Conservation (phyloP, 164 flowering plant genomes). For the Akebia trifoliata region DNA sequence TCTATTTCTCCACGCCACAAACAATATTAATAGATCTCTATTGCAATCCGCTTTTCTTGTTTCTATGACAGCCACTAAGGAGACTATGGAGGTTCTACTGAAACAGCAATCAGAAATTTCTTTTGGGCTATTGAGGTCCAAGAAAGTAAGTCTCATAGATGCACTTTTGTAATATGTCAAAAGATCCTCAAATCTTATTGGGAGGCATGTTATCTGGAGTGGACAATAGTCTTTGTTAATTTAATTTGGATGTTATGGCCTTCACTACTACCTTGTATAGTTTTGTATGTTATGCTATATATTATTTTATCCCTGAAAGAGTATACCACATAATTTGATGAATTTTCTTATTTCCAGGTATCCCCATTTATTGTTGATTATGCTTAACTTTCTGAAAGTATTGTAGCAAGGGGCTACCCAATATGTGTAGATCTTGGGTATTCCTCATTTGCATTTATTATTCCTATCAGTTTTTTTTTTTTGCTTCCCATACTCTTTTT, state of each 20-base stretch:
- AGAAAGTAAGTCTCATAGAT: conserved; percentile 30
- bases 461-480: too few species aligned
- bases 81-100: conserved; percentile 20
- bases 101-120: conserved; percentile 22
- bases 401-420: conserved; percentile 79
- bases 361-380: conserved; percentile 43
- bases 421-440: conserved; percentile 44
- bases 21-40: conserved; percentile 4
- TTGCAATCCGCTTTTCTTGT: conserved; percentile 74
- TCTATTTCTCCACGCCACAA: background rate
- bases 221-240: background rate
- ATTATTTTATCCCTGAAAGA: background rate
- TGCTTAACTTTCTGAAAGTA: conserved; percentile 56
- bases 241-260: conserved; percentile 1
- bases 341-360: conserved; percentile 37
- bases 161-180: conserved; percentile 40
- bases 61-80: conserved; percentile 36
- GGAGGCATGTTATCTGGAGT: conserved; percentile 35
- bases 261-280: background rate
- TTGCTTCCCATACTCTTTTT: too few species aligned
- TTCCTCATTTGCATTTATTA: too few species aligned
- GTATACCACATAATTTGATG: background rate
- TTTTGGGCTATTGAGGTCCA: conserved; percentile 12
- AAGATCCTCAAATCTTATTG: conserved; percentile 41
- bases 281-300: background rate